Conservation (phyloP, 345 rosid species). For the Sonneratia alba region DNA sequence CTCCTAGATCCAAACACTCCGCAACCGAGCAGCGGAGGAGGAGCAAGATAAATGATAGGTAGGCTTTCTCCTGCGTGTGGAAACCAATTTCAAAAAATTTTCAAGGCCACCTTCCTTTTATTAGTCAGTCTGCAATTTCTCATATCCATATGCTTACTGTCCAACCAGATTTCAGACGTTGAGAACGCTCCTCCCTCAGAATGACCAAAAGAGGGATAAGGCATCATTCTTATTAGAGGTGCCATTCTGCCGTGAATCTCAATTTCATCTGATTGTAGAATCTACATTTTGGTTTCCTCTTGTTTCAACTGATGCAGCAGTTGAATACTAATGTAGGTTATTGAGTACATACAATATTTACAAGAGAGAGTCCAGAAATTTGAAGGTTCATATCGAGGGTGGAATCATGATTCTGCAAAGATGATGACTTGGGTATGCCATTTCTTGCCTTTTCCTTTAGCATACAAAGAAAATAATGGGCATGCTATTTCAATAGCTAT, state of each 20-base stretch:
- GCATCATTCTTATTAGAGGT: constrained; percentile 97
- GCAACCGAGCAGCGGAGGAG: constrained; percentile 97
- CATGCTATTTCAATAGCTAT: not conserved
- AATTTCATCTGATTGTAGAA: not conserved
- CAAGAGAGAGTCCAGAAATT: constrained; percentile 69
- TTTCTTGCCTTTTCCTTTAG: not conserved
- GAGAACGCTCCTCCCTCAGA: constrained; percentile 76
- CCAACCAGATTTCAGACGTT: constrained; percentile 77
- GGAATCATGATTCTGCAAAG: constrained; percentile 67
- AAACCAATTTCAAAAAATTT: not conserved
- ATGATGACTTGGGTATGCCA: constrained; percentile 59
- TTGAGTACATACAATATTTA: constrained; percentile 84
- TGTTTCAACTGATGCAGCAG: not conserved
- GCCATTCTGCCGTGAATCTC: constrained; percentile 1
- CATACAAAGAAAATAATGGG: no score
- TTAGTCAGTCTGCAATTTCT: not conserved
- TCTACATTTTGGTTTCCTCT: not conserved
- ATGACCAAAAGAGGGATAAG: constrained; percentile 92
- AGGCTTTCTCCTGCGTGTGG: constrained; percentile 7
- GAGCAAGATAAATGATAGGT: constrained; percentile 96
- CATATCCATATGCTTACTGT: not conserved
- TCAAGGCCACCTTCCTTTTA: not conserved
- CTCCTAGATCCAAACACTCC: constrained; percentile 95
- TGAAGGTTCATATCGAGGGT: constrained; percentile 60
- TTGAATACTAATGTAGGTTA: constrained; percentile 43